These are phyloP conservation scores for Persicaria tinctoria DNA, from an alignment of 148 eudicot species.

Conservation along the genomic window DNA sequence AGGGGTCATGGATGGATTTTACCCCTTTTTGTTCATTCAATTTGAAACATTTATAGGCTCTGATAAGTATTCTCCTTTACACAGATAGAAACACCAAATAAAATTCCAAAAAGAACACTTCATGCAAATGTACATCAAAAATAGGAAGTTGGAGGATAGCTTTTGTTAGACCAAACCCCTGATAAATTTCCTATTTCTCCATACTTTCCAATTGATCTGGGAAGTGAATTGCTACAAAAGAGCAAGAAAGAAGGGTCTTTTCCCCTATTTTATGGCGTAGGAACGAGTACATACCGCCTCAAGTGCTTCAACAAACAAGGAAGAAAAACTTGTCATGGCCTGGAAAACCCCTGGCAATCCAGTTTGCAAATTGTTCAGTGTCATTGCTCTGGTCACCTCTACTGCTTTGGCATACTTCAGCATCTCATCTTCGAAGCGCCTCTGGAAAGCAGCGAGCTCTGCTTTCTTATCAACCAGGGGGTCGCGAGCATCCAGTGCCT, in stretches of 20 bases:
- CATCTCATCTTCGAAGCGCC: constrained; percentile 87
- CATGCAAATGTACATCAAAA: constrained; percentile 39
- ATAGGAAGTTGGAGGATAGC: not conserved
- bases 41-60: too few relatives aligned
- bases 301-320: constrained; percentile 59
- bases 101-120: constrained; percentile 30
- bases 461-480: constrained; percentile 73
- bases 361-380: constrained; percentile 82
- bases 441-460: constrained; percentile 65
- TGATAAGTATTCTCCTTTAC: constrained; percentile 33
- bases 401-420: constrained; percentile 77
- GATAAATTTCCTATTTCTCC: constrained; percentile 26
- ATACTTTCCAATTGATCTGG: constrained; percentile 22
- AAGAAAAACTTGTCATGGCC: constrained; percentile 86
- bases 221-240: constrained; percentile 15
- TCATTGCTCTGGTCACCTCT: constrained; percentile 90
- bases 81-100: constrained; percentile 15
- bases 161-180: constrained; percentile 5
- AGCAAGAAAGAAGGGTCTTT: not conserved
- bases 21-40: too few relatives aligned
- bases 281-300: constrained; percentile 68
- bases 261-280: constrained; percentile 50
- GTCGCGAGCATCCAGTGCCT: constrained; percentile 67
- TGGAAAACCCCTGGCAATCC: constrained; percentile 95
- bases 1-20: too few relatives aligned